Conservation (phyloP, 225 moss, liverwort and hornwort species). For the Climacium dendroides region DNA sequence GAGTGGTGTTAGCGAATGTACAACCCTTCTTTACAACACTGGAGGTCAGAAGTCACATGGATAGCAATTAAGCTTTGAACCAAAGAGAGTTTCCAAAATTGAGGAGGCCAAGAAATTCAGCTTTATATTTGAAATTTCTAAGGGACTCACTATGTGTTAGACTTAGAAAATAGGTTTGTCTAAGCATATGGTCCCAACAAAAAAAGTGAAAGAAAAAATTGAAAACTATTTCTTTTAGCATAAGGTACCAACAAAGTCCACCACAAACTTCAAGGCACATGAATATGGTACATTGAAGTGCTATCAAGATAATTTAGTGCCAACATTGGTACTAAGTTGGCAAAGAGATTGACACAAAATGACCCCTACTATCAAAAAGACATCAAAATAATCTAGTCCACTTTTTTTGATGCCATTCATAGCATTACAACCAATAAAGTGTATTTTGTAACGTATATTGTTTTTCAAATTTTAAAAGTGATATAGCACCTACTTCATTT, state of each 20-base stretch:
- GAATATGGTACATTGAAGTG: too few relatives aligned
- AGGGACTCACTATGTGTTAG: fast-evolving
- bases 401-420: too few relatives aligned
- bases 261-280: too few relatives aligned
- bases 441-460: neutral
- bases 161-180: neutral
- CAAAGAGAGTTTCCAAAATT: neutral
- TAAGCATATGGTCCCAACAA: neutral
- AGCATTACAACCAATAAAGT: neutral
- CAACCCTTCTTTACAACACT: too few relatives aligned
- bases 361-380: too few relatives aligned
- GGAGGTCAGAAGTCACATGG: neutral
- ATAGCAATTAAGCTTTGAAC: neutral
- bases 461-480: neutral
- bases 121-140: neutral
- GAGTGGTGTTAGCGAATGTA: neutral
- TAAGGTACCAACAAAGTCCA: neutral
- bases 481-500: neutral
- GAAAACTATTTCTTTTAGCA: neutral
- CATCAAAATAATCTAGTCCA: too few relatives aligned
- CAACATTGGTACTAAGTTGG: too few relatives aligned
- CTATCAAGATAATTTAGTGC: too few relatives aligned
- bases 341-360: too few relatives aligned
- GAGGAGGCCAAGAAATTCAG: neutral
- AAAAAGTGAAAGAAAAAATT: neutral